Percentiles rank a stretch among this genome's conserved stretches.
Conservation (phyloP, 345 rosid species). For the Abelmoschus esculentus region DNA sequence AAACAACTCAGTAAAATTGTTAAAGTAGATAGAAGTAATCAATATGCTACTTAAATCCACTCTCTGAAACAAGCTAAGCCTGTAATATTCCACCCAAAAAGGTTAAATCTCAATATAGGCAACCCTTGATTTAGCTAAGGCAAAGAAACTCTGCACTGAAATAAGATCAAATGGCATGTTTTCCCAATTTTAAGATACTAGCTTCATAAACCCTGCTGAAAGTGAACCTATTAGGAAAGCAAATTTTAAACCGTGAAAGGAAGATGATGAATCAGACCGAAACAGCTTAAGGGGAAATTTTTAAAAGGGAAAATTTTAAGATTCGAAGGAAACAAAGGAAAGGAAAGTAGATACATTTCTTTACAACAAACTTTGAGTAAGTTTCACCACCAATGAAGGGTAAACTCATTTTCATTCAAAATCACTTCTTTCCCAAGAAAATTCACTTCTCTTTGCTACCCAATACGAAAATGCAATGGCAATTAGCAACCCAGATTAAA, state of each 20-base stretch:
- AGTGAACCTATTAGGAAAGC: background rate
- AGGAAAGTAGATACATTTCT: constrained; percentile 12
- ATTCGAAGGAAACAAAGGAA: constrained; percentile 17
- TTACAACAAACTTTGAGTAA: constrained; percentile 1
- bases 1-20: background rate
- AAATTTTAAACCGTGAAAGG: background rate
- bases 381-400: constrained; percentile 3
- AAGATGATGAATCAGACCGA: background rate
- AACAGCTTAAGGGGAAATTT: too few species aligned
- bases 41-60: background rate
- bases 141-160: background rate
- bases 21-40: background rate
- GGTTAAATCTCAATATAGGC: background rate
- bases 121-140: background rate
- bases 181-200: constrained; percentile 16
- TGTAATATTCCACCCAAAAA: background rate
- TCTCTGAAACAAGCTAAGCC: background rate
- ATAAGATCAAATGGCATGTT: constrained; percentile 12
- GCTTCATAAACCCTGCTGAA: constrained; percentile 30
- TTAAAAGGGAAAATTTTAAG: background rate
- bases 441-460: constrained; percentile 16
- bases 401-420: constrained; percentile 13
- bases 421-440: background rate
- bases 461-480: constrained; percentile 20
- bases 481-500: constrained; percentile 18